These are phyloP conservation scores for Lindgomyces ingoldianus DNA, from an alignment of 495 filamentous ascomycete genomes.

Conservation along the genomic window DNA sequence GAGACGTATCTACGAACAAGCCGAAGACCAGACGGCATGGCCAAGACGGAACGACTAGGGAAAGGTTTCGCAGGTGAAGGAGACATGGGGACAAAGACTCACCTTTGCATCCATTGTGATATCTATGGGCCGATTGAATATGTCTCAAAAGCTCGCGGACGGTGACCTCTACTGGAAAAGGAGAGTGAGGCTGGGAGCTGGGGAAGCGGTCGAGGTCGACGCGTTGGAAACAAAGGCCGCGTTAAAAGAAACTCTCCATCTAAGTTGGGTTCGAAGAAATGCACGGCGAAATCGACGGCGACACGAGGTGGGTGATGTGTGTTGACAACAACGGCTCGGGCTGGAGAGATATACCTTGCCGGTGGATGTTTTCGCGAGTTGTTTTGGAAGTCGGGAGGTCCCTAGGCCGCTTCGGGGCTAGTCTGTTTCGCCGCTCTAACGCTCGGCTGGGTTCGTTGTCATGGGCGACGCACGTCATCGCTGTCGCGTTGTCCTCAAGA, in stretches of 20 bases:
- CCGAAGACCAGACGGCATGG: background rate
- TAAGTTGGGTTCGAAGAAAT: slow-evolving; percentile 35
- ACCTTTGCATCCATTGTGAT: slow-evolving; percentile 49
- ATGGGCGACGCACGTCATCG: background rate
- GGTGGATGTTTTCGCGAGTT: background rate
- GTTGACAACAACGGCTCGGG: slow-evolving; percentile 8
- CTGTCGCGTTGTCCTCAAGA: no score
- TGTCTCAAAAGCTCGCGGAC: slow-evolving; percentile 3
- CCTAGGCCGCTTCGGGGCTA: background rate
- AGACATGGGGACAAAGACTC: slow-evolving; percentile 20
- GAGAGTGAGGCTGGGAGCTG: slow-evolving; percentile 11
- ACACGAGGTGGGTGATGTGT: slow-evolving; percentile 22
- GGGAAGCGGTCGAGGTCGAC: slow-evolving; percentile 14
- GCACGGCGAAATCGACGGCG: slow-evolving; percentile 9
- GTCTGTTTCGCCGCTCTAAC: background rate
- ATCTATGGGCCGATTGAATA: slow-evolving; percentile 6
- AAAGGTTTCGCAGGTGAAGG: background rate
- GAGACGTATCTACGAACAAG: background rate
- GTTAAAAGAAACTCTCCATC: slow-evolving; percentile 36
- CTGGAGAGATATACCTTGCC: background rate
- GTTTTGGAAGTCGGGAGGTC: background rate
- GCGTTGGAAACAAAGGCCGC: slow-evolving; percentile 30
- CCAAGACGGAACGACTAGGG: background rate
- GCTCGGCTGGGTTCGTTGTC: background rate
- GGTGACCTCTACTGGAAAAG: slow-evolving; percentile 12